Evolutionary conservation across 2,329 filamentous ascomycete species (phyloP), one percentile per base, ranked within the genome.

Genomic region (Alternaria infectoria): DNA sequence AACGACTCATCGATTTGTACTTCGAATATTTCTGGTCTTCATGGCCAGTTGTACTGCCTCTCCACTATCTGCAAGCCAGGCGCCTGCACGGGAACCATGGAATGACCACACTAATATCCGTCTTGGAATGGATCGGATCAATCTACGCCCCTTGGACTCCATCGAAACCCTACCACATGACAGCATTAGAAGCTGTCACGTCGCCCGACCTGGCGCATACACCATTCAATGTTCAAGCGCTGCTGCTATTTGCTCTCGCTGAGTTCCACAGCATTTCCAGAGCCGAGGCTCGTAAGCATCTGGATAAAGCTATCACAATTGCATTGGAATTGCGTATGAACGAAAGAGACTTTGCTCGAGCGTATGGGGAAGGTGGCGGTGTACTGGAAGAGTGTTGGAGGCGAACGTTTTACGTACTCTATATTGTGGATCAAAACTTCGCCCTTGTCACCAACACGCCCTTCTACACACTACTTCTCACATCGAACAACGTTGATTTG

Each of bases 371-470:
- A 45, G 87, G 87, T 3, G 87, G 90, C 64, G 84, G 88, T 0
- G 83, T 93, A 1, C 77, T 94, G 3, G 92, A 94, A 75, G 94
- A 97, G 79, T 93, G 90, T 74, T 91, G 92, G 87, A 87, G 93
- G 26, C 86, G 94, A 57, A 97, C 93, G 1, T 97, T 93, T 91
- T 97, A 93, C 91, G 92, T 88, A 70, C 67, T 92, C 6, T 92
- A 90, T 72, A 85, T 93, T 23, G 86, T 92, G 8, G 93, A 96
- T 75, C 92, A 91, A 54, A 90, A 96, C 85, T 86, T 96, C 64
- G 91, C 93, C 4, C 91, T 92, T 4, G 88, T 96, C 66, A 90
- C 90, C 68, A 87, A 88, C n/a, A 86, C 87, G 64, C 91, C 90
- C 26, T 89, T 87, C 56, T 91, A 91, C 74, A 76, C 85, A 6